Evolutionary conservation across 495 filamentous ascomycete species (phyloP), one percentile per base, ranked within the genome.

Genomic region (Bacidia rubella): DNA sequence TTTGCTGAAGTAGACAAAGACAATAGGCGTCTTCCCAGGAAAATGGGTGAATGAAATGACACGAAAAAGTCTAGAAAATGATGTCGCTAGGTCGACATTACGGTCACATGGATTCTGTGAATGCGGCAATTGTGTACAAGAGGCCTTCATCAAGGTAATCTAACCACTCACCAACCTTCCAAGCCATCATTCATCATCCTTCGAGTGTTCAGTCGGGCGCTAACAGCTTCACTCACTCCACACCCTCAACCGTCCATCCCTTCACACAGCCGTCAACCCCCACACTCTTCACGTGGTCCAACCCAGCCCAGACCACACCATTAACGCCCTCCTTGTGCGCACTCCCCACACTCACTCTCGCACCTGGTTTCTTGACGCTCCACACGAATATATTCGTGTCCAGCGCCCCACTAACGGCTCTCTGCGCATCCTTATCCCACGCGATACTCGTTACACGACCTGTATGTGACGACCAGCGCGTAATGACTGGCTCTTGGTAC

Each of bases 261-360:
- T 95, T 98, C 21, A 97, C 76, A 0, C 85, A 80, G 41, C 86
- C 89, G 75, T 98, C 92, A 1, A 82, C 86, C 11, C 92, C 92
- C 23, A 76, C 77, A 56, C 82, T 90, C 1, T 83, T 78, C 26
- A 96, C 74, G n/a, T n/a, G 67, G 76, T 86, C n/a, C 69, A 71
- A 21, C 71, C 47, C 76, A 17, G 86, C 74, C 93, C 92, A 98
- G 9, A 71, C 76, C 3, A 97, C 89, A 2, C 85, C 89, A 59
- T 83, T 86, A 7, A 98, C 87, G 1, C 92, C 92, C 53, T 96
- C 92, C 69, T 95, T 95, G 65, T 98, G 92, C 44, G 90, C 87
- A 63, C 93, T 87, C 24, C 74, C 64, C 35, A 79, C 78, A 65
- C 87, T 88, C 49, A 90, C 70, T 62, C 90, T 77, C 62, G 80